Conservation (phyloP, 2,329 filamentous ascomycete species). For the Trichoderma guizhouense region DNA sequence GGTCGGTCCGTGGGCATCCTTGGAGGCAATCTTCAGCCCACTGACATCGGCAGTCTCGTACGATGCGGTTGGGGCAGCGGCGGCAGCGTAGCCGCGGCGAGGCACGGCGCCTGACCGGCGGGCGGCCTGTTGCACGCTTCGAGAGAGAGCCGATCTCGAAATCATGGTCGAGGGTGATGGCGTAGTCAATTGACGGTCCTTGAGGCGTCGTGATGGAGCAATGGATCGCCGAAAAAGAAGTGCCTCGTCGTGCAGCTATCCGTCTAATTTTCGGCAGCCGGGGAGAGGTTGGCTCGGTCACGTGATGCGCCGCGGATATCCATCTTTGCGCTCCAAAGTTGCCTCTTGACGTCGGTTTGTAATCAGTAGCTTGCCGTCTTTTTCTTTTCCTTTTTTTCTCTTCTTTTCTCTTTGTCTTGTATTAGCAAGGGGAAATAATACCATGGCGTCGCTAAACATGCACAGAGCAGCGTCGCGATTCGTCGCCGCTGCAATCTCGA, state of each 20-base stretch:
- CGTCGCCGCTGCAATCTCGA: background rate
- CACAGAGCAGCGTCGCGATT: conserved; percentile 23
- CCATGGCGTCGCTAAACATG: conserved; percentile 19
- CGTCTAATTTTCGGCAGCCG: conserved; percentile 44
- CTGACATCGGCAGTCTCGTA: conserved; percentile 84
- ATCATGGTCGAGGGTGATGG: conserved; percentile 58
- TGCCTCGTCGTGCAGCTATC: conserved; percentile 41
- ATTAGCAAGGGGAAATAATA: background rate
- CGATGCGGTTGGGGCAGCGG: conserved; percentile 66
- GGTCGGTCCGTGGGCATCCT: conserved; percentile 83
- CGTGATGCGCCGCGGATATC: conserved; percentile 30
- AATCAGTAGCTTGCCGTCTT: background rate
- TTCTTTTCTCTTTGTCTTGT: background rate
- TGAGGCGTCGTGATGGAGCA: conserved; percentile 40
- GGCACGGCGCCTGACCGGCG: conserved; percentile 57
- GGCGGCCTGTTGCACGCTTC: conserved; percentile 56
- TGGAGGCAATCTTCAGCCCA: conserved; percentile 88
- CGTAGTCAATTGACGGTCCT: conserved; percentile 53
- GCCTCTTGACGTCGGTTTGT: conserved; percentile 12
- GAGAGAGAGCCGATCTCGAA: conserved; percentile 58
- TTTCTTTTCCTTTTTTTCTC: background rate
- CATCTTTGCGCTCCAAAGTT: conserved; percentile 4
- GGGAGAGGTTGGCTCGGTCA: conserved; percentile 30
- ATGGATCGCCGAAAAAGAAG: conserved; percentile 38
- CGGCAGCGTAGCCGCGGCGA: conserved; percentile 51